These are phyloP conservation scores for Phytopythium aichiense DNA, from an alignment of 352 stramenopile species.

Conservation along the genomic window DNA sequence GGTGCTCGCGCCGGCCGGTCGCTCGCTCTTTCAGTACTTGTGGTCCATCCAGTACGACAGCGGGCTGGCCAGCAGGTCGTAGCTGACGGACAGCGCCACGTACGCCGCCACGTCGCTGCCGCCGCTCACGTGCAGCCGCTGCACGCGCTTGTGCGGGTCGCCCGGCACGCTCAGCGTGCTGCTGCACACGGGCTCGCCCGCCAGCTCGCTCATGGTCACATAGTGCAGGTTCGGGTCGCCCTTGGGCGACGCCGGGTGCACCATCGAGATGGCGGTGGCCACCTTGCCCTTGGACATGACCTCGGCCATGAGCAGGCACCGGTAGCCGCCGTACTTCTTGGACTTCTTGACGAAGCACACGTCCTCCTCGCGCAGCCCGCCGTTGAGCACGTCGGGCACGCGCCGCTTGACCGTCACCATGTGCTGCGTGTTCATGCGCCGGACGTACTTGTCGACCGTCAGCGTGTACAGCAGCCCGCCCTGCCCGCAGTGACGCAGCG, in stretches of 20 bases:
- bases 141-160: constrained; percentile 63
- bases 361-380: constrained; percentile 59
- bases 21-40: constrained; percentile 41
- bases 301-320: constrained; percentile 76
- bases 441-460: constrained; percentile 59
- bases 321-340: constrained; percentile 55
- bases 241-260: constrained; percentile 44
- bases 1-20: not conserved
- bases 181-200: constrained; percentile 63
- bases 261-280: constrained; percentile 68
- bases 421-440: constrained; percentile 60
- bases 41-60: constrained; percentile 74
- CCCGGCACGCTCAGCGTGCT: constrained; percentile 68
- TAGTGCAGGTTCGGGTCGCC: constrained; percentile 63
- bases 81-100: constrained; percentile 63
- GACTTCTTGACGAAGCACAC: constrained; percentile 82
- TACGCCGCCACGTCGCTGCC: constrained; percentile 75
- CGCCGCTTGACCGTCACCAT: constrained; percentile 74
- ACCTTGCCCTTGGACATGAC: constrained; percentile 78
- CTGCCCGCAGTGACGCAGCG: constrained; percentile 50
- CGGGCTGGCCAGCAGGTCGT: constrained; percentile 72
- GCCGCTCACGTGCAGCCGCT: constrained; percentile 69
- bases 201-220: constrained; percentile 78
- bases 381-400: constrained; percentile 47
- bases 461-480: constrained; percentile 59